Base-by-base conservation (phyloP, 257 asterid species). In the Coffea canephora region DNA sequence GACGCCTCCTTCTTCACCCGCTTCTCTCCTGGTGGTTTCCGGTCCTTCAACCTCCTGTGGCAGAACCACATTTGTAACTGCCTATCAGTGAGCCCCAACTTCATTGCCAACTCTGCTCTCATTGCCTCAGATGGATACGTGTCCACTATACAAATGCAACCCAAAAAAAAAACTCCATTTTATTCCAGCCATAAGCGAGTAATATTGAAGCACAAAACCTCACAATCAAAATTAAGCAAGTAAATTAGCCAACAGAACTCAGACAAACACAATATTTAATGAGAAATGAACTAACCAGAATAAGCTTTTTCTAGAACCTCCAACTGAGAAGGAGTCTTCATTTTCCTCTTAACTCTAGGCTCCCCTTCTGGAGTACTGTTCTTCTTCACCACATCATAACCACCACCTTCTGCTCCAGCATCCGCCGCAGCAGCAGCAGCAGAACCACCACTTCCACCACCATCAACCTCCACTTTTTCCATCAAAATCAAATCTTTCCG, bases 1-100 rank as follows among this genome's bases (percentile, higher is more conserved):
- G 87, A 79, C 48, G 74, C 75, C 48, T 77, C 87, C 84, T 88
- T 90, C 62, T 79, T 90, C 23, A 62, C 88, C 84, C 82, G 81
- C 90, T 87, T 91, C 78, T 85, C 97, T 1, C 84, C 43, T 0
- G 90, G 83, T n/a, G 84, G 85, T 81, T 92, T 94, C 61, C 96
- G 88, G 84, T 94, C 98, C 89, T 94, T 94, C 79, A 94, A 83
- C 89, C 98, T 90, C 85, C 97, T 83, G 75, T 93, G 98, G 85
- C 98, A 91, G 84, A 94, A 94, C 98, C 98, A 94, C 98, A 94
- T 94, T 86, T 94, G 97, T 77, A 94, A 83, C 86, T 94, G 98
- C 82, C 97, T 84, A 83, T 94, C 98, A 13, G 97, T 80, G 9
- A 94, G 91, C 78, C 96, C 97, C 81, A 94, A 81, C 81, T 90